Percentiles rank a stretch among this genome's conserved stretches.
These are phyloP conservation scores for Aureoboletus auriporus DNA, from an alignment of 768 basidiomycete genomes.

Conservation along the genomic window DNA sequence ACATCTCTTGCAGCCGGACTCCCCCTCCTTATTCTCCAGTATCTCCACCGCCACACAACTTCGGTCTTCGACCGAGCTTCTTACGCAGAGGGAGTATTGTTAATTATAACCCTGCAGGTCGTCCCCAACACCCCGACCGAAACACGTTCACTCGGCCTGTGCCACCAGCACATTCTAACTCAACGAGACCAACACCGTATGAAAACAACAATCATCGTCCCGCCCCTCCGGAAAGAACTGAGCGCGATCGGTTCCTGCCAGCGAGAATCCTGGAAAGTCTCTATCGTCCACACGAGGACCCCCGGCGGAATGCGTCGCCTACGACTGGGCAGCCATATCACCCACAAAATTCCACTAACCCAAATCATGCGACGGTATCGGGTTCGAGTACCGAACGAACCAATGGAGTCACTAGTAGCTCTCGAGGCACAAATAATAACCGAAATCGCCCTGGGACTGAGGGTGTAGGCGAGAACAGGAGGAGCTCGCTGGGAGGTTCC, in stretches of 20 bases:
- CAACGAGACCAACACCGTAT: constrained; percentile 8
- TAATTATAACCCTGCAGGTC: constrained; percentile 6
- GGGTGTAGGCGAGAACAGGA: constrained; percentile 12
- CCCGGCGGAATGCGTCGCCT: constrained; percentile 15
- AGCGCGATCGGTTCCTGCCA: constrained; percentile 23
- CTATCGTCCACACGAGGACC: constrained; percentile 21
- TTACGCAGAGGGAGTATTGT: constrained; percentile 11
- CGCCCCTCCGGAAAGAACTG: constrained; percentile 15
- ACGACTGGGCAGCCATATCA: constrained; percentile 11
- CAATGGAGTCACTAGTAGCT: constrained; percentile 1
- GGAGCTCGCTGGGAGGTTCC: constrained; percentile 21
- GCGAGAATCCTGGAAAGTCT: constrained; percentile 19
- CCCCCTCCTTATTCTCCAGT: constrained; percentile 15
- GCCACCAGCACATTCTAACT: constrained; percentile 6
- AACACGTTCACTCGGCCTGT: constrained; percentile 9
- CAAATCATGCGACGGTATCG: constrained; percentile 1
- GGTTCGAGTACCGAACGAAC: constrained; percentile 7
- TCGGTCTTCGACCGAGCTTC: constrained; percentile 12
- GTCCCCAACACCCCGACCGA: constrained; percentile 9
- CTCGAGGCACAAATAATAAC: constrained; percentile 5
- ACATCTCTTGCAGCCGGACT: constrained; percentile 13
- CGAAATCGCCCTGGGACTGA: constrained; percentile 10
- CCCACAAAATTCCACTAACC: constrained; percentile 1
- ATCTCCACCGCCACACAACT: constrained; percentile 18
- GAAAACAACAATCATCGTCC: constrained; percentile 12